phyloP scores from a whole-genome alignment of 257 asterid species.

The Salvia miltiorrhiza region DNA sequence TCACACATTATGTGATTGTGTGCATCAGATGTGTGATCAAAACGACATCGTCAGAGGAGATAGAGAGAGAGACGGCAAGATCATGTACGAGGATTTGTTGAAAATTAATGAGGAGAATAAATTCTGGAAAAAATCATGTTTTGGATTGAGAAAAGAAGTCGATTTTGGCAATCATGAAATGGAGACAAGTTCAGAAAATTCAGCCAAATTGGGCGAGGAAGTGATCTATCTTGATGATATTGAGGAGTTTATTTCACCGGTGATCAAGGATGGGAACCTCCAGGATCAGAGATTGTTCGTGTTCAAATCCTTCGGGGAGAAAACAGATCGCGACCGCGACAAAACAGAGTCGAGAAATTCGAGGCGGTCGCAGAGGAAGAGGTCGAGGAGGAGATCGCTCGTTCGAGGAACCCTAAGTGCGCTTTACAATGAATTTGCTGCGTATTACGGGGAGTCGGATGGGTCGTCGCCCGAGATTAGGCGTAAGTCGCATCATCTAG shows the following conservation, averaged over 20 bases:
- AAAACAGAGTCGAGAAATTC: not conserved
- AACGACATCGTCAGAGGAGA: not conserved
- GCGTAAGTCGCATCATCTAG: slow-evolving; percentile 13
- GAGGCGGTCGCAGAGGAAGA: slow-evolving; percentile 24
- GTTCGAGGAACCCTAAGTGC: slow-evolving; percentile 20
- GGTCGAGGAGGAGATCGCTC: slow-evolving; percentile 39
- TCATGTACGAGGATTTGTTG: not conserved
- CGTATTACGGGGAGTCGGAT: slow-evolving; percentile 38
- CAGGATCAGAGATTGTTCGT: slow-evolving; percentile 67
- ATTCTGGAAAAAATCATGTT: slow-evolving; percentile 3
- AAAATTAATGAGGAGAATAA: not conserved
- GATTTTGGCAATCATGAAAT: not conserved
- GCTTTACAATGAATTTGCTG: slow-evolving; percentile 32
- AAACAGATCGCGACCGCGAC: not conserved
- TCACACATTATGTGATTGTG: not conserved
- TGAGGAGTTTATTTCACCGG: slow-evolving; percentile 51
- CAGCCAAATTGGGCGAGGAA: slow-evolving; percentile 34
- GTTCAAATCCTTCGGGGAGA: slow-evolving; percentile 39
- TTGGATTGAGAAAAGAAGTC: not conserved
- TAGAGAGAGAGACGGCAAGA: not conserved
- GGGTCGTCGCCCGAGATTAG: slow-evolving; percentile 22
- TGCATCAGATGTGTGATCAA: not conserved
- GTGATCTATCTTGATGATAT: slow-evolving; percentile 58
- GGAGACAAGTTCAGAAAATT: slow-evolving; percentile 41
- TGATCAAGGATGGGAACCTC: slow-evolving; percentile 27